Evolutionary conservation across 1,139 yeast species (phyloP).

Genomic region (Debaryomyces sp.): DNA sequence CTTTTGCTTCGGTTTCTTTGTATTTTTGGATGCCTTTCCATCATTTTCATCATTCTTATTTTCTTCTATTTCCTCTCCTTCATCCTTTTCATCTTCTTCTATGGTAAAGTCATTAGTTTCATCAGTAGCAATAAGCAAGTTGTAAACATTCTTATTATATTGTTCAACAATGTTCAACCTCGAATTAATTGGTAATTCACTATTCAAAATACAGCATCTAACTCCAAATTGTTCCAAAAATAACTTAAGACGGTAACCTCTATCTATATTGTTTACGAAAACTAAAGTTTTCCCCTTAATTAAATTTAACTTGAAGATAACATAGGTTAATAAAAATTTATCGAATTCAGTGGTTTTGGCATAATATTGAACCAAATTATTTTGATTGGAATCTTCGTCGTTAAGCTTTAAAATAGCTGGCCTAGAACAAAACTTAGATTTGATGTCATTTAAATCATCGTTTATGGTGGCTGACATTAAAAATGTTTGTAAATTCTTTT

Average conservation of each 20-base stretch:
- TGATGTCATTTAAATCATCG: conserved; percentile 80
- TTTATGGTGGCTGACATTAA: conserved; percentile 96
- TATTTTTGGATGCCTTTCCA: conserved; percentile 20
- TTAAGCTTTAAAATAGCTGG: conserved; percentile 84
- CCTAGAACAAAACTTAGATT: conserved; percentile 75
- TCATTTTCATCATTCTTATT: conserved; percentile 15
- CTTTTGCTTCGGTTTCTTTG: conserved; percentile 37
- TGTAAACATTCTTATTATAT: conserved; percentile 87
- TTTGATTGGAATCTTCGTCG: conserved; percentile 60
- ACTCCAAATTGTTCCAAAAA: conserved; percentile 96
- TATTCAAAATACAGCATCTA: conserved; percentile 82
- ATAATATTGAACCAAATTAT: conserved; percentile 78
- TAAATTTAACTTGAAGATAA: conserved; percentile 83
- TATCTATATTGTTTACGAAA: conserved; percentile 91
- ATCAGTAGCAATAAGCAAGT: conserved; percentile 91
- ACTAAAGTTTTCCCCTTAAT: conserved; percentile 90
- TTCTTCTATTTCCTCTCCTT: conserved; percentile 32
- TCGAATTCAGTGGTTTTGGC: conserved; percentile 89
- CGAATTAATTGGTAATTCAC: conserved; percentile 91
- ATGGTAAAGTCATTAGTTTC: conserved; percentile 64
- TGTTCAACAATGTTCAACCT: conserved; percentile 94
- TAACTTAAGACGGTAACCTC: conserved; percentile 90
- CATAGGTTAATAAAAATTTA: conserved; percentile 87
- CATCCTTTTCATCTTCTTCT: conserved; percentile 54
- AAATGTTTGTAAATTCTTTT: conserved; percentile 81